These are phyloP conservation scores for Glonium stellatum DNA, from an alignment of 495 filamentous ascomycete species.

Conservation along the genomic window DNA sequence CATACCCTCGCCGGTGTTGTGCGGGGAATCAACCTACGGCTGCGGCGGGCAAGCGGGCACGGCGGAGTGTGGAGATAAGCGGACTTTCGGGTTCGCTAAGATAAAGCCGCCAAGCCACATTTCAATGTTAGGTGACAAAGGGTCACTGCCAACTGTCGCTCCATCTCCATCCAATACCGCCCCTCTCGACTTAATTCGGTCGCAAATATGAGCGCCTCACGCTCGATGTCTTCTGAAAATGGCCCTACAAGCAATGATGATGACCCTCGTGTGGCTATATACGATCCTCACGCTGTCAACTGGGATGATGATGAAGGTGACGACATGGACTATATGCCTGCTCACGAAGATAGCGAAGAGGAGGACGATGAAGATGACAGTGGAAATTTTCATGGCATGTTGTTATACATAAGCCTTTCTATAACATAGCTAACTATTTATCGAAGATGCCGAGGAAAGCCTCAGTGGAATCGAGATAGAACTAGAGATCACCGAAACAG, in stretches of 20 bases:
- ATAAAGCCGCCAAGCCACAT: not conserved
- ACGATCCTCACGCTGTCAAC: slow-evolving; percentile 12
- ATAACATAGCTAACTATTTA: not conserved
- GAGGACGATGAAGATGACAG: slow-evolving; percentile 13
- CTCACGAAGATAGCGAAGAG: slow-evolving; percentile 13
- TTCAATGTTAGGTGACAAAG: not conserved
- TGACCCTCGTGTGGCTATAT: slow-evolving; percentile 12
- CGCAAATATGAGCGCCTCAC: slow-evolving; percentile 14
- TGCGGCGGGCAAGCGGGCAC: too few species aligned
- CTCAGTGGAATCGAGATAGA: slow-evolving; percentile 14
- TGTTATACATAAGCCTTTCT: not conserved
- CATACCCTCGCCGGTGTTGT: too few species aligned
- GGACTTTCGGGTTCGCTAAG: not conserved
- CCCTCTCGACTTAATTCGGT: not conserved
- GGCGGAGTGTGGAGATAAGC: not conserved
- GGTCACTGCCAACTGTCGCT: not conserved
- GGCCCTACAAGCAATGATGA: slow-evolving; percentile 13
- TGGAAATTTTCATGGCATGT: slow-evolving; percentile 8
- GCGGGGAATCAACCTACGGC: too few species aligned
- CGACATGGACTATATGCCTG: slow-evolving; percentile 26
- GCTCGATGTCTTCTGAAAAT: not conserved
- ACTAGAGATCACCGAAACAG: slow-evolving; percentile 13
- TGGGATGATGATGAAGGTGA: slow-evolving; percentile 20
- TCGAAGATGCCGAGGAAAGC: slow-evolving; percentile 13
- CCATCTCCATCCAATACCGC: not conserved